Evolutionary conservation across 148 eudicot genomes (phyloP).

Genomic region (Dysphania ambrosioides): DNA sequence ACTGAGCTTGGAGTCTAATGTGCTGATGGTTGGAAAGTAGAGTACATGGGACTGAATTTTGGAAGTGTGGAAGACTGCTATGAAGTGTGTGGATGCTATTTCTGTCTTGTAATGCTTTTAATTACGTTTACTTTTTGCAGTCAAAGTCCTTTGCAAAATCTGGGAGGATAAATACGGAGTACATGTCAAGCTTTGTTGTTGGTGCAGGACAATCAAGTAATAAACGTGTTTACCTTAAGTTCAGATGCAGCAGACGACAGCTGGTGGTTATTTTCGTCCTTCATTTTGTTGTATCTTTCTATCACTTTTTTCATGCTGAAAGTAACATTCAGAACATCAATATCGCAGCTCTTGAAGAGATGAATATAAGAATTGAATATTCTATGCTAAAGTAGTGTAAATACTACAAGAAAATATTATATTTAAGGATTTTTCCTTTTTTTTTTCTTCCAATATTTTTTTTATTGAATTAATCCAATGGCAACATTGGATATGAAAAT

Average conservation of each 20-base stretch:
- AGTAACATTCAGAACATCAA: slow-evolving; percentile 16
- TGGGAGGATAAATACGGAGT: neutral
- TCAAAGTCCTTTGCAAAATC: neutral
- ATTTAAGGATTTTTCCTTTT: no score
- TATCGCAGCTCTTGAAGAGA: slow-evolving; percentile 4
- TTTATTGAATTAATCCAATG: no score
- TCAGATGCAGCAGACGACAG: slow-evolving; percentile 41
- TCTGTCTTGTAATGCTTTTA: neutral
- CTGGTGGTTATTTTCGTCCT: slow-evolving; percentile 48
- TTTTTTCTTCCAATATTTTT: no score
- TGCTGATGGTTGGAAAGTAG: neutral
- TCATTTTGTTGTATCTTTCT: slow-evolving; percentile 50
- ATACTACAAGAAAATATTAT: neutral
- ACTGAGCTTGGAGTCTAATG: neutral
- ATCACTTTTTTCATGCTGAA: slow-evolving; percentile 57
- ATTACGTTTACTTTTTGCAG: neutral
- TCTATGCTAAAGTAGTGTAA: neutral
- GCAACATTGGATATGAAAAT: no score
- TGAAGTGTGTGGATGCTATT: neutral
- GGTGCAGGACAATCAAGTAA: slow-evolving; percentile 4
- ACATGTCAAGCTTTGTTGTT: neutral
- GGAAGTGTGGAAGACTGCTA: neutral
- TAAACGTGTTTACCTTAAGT: slow-evolving; percentile 34
- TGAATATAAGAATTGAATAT: neutral
- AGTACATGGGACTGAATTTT: neutral